Evolutionary conservation across 495 filamentous ascomycete genomes (phyloP), one percentile per base, ranked within the genome.

Genomic region (Penicillium samsonianum): DNA sequence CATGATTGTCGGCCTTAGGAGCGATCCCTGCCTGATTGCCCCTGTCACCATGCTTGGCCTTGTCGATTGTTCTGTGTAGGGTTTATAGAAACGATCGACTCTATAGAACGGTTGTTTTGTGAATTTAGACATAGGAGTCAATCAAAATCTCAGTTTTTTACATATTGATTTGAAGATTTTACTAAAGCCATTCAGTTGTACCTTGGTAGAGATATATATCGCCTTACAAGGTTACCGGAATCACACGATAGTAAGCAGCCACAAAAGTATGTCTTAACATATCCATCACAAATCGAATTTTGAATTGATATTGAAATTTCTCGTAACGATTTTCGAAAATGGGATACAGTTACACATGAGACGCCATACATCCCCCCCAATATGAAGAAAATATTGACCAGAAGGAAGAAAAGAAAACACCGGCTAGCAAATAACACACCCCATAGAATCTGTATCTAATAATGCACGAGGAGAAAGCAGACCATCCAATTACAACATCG

Each of bases 321-420:
- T 38, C 51, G 23, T 55, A 44, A 62, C 52, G 10, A 30, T 30
- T 68, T 65, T 66, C 61, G 50, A 50, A 56, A 60, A 48, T 63
- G 67, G 63, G 63, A 47, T 69, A 69, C 67, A 69, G 25, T 56
- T 43, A 60, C 48, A 62, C 53, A 17, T 46, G 23, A 47, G 53
- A 60, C 67, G 64, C 67, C 67, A 46, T 60, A 63, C 67, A 65
- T 69, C 59, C 67, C 45, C 67, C 50, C 46, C 50, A 48, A 58
- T 47, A 69, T 59, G 49, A 61, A 58, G 60, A 59, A 37, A 56
- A 52, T 26, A 56, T 42, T 30, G 55, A 35, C 22, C 26, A 53
- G 37, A 17, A 58, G 47, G 60, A 41, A 68, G 52, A 33, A 41
- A 61, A 37, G n/a, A 53, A 49, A 38, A 65, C 57, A 63, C 61